Conservation (phyloP, 2,329 filamentous ascomycete genomes). For the Chrysoporthe cubensis region DNA sequence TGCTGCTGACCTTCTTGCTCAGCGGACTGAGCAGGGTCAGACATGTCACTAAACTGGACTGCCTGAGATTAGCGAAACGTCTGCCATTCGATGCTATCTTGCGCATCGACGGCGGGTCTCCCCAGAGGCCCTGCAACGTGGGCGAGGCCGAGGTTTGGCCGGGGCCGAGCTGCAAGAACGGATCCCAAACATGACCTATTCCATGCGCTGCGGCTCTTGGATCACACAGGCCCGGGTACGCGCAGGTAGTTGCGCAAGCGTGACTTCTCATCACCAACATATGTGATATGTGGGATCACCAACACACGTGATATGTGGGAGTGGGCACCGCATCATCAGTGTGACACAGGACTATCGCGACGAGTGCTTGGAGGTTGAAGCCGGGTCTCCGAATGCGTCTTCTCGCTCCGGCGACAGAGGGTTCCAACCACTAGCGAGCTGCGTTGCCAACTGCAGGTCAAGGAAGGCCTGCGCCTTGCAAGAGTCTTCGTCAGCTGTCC, state of each 20-base stretch:
- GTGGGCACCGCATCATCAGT: not conserved
- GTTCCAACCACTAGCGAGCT: not conserved
- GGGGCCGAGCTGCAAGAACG: not conserved
- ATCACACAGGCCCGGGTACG: not conserved
- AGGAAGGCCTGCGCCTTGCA: too few species aligned
- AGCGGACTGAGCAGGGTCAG: not conserved
- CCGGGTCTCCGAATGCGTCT: not conserved
- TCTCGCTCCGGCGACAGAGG: not conserved
- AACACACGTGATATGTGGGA: too few species aligned
- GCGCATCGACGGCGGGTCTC: not conserved
- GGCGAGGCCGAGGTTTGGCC: not conserved
- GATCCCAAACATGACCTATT: not conserved
- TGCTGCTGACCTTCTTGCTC: not conserved
- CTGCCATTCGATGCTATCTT: not conserved
- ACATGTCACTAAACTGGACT: not conserved
- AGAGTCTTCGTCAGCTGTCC: too few species aligned
- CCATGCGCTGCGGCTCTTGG: not conserved
- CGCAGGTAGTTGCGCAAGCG: not conserved
- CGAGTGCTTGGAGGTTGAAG: not conserved
- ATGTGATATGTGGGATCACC: too few species aligned
- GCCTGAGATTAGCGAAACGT: not conserved
- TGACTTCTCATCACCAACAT: not conserved
- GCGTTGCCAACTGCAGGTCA: not conserved
- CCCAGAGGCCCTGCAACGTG: not conserved
- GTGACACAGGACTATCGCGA: not conserved